Percentiles rank a stretch among this genome's conserved stretches.
phyloP scores from a whole-genome alignment of 805 yeast genomes.

The Teunomyces aglyptinius region DNA sequence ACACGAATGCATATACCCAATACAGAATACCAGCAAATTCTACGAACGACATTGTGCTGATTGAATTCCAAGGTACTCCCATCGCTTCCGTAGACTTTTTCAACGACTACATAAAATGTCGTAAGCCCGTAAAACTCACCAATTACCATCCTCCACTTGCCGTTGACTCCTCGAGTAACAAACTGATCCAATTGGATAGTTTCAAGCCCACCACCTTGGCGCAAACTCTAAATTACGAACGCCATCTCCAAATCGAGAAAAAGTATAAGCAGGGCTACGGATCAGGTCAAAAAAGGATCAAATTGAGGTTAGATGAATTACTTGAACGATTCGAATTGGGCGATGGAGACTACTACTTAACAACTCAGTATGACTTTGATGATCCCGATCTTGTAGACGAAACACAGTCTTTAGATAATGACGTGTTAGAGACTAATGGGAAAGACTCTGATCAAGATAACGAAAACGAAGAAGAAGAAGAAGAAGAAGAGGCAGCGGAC shows the following conservation, averaged over 20 bases:
- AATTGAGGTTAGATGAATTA: constrained; percentile 51
- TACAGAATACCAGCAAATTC: neutral
- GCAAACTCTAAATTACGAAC: constrained; percentile 34
- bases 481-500: constrained; percentile 6
- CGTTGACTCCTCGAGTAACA: neutral
- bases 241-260: constrained; percentile 54
- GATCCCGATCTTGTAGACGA: constrained; percentile 9
- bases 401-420: constrained; percentile 12
- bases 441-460: constrained; percentile 9
- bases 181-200: constrained; percentile 1
- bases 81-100: constrained; percentile 27
- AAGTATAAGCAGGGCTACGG: constrained; percentile 66
- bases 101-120: constrained; percentile 32
- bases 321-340: constrained; percentile 41
- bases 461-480: constrained; percentile 17
- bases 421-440: neutral
- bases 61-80: neutral
- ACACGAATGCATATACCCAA: neutral
- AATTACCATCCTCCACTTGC: neutral
- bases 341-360: constrained; percentile 53
- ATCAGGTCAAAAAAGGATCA: constrained; percentile 53
- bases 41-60: neutral
- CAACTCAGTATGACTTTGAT: constrained; percentile 57
- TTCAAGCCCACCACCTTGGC: constrained; percentile 23
- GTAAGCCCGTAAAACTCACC: constrained; percentile 51